Base-by-base conservation (phyloP, 129 eudicot species). In the Ambrosia artemisiifolia region DNA sequence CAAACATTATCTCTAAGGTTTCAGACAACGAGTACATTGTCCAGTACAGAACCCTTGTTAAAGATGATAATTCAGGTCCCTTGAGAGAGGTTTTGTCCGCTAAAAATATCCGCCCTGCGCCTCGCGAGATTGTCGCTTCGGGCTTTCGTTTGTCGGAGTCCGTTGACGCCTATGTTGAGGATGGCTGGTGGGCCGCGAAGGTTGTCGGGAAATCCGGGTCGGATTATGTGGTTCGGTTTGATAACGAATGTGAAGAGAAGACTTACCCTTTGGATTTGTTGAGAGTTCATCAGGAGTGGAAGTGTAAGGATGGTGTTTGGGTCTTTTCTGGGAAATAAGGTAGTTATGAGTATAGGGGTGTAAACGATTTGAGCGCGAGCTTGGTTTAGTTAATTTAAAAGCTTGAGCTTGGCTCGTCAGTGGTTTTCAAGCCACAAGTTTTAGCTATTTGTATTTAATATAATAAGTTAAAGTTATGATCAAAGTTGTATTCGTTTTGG, bases 201-300 rank as follows among this genome's bases (percentile, higher is more conserved):
- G 2, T 59, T 59, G 2, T 59, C 1, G 33, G 6, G 18, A 32
- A 30, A 30, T 28, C 0, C 9, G 65, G 65, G 65, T 59, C 65
- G 10, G 12, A 28, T 28, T 59, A 59, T 9, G 13, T 30, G 65
- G 65, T 88, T 30, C 62, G 47, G 48, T 85, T 88, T 76, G 74
- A 79, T 42, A 6, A 2, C 3, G 34, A 77, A 3, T 35, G 57
- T 9, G 92, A 86, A 51, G 75, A 81, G 60, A 36, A 3, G 50
- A 76, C 64, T 49, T 86, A 81, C 51, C 35, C 60, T 0, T 14
- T 64, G 13, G 32, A 32, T 17, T 6, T 3, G 7, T 56, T 88
- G 74, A 85, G 95, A 77, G 17, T 80, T 80, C 95, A 88, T 88
- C 90, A 82, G 33, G 79, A 85, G 1, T 88, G 83, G 83, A 63